Evolutionary conservation across 768 basidiomycete species (phyloP), one percentile per base, ranked within the genome.

Genomic region (Lyophyllum semitale): DNA sequence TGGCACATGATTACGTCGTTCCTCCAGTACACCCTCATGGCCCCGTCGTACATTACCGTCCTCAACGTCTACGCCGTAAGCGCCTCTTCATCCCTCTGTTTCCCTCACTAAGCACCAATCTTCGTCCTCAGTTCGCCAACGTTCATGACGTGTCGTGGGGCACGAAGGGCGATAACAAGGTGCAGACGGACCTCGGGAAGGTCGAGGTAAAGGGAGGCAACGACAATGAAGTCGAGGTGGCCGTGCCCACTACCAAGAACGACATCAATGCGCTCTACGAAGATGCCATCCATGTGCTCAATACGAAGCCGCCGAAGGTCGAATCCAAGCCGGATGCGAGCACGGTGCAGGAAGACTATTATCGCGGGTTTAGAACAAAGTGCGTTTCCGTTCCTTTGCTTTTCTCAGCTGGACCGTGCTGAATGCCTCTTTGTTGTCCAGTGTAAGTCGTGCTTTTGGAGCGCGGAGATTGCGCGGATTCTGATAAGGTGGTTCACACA

Each of bases 1-100:
- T 97, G 95, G 93, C 97, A 99, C 69, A 91, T 99, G 93, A 79
- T 99, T 64, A 98, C 97, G 0, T 93, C 90, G 5, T 95, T 98
- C 73, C 25, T 95, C n/a, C 96, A 95, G 68, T 96, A 95, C 66
- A 69, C 91, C 22, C 80, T 97, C 57, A 85, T 98, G 78, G 91
- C 94, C 0, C 96, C 96, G 2, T 93, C 93, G 0, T 98, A 95
- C 64, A 96, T 96, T 66, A 84, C 88, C 51, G 91, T 98, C 12
- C 79, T 98, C 51, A 96, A 96, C 68, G 93, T 96, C 59, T 94
- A 95, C 64, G 88, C 87, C 4, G 84, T 88, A 70, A 33, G 83
- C 41, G n/a, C 12, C 42, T 48, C 30, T 30, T 4, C 38, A 42
- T 43, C 9, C 30, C 51, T 33, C 30, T 22, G 35, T 40, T 27